Evolutionary conservation across 1,284 basidiomycete genomes (phyloP).

Genomic region (Wolfiporia cocos): DNA sequence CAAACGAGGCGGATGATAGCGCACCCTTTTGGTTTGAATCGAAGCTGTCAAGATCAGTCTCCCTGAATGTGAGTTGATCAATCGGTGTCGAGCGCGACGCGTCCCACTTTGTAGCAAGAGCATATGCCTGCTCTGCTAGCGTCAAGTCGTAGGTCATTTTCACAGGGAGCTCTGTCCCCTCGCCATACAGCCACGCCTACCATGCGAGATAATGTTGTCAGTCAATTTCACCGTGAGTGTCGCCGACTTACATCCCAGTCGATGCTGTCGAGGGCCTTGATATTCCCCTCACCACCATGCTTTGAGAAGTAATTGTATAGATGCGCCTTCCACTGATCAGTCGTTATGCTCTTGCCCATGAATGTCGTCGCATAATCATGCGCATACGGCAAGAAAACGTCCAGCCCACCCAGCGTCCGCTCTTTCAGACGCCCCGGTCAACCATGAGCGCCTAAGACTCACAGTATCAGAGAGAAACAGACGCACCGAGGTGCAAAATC

Average conservation of each 20-base stretch:
- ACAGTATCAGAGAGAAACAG: not conserved
- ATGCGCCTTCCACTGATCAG: constrained; percentile 84
- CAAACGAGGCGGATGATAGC: constrained; percentile 9
- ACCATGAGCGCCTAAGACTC: not conserved
- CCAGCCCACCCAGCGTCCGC: constrained; percentile 79
- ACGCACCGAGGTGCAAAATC: constrained; percentile 53
- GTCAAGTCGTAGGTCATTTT: constrained; percentile 81
- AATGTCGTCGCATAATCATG: constrained; percentile 78
- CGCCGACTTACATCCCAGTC: constrained; percentile 66
- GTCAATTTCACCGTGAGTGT: too few relatives aligned
- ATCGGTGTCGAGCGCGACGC: constrained; percentile 46
- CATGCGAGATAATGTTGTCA: constrained; percentile 6
- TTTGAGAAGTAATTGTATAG: constrained; percentile 74
- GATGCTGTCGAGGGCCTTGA: constrained; percentile 65
- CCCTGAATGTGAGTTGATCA: constrained; percentile 43
- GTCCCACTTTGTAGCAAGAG: constrained; percentile 77
- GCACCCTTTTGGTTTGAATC: constrained; percentile 66
- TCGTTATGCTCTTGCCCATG: constrained; percentile 82
- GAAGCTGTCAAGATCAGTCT: constrained; percentile 49
- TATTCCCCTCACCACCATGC: constrained; percentile 55
- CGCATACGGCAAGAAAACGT: constrained; percentile 80
- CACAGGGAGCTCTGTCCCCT: constrained; percentile 74
- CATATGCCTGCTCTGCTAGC: constrained; percentile 66
- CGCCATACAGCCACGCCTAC: constrained; percentile 86
- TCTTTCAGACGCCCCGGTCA: constrained; percentile 37